Evolutionary conservation across 306 rosid genomes (phyloP).

Genomic region (Cicer cuneatum): DNA sequence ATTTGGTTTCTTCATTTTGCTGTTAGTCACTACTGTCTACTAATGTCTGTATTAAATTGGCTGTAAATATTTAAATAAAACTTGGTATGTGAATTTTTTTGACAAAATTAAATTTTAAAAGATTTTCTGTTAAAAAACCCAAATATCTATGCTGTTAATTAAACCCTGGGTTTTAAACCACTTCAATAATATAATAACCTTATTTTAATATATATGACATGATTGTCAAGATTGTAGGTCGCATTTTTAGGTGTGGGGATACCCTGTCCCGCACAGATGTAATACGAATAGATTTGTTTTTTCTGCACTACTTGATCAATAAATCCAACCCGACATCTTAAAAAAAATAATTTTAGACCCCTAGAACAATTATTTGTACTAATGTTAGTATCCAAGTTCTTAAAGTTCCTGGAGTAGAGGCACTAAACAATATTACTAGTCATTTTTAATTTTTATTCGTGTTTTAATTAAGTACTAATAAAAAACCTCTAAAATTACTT

Average conservation of each 20-base stretch:
- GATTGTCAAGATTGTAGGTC: not conserved
- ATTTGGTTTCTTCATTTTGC: not conserved
- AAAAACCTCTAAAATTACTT: too few relatives aligned
- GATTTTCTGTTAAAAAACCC: not conserved
- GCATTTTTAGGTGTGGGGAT: not conserved
- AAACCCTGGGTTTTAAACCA: not conserved
- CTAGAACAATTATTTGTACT: slow-evolving; percentile 4
- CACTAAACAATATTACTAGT: too few relatives aligned
- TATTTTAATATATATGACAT: not conserved
- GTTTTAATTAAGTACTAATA: too few relatives aligned
- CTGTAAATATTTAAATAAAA: too few relatives aligned
- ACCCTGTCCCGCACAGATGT: slow-evolving; percentile 7
- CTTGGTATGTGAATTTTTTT: not conserved
- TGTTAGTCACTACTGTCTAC: too few relatives aligned
- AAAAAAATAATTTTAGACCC: not conserved
- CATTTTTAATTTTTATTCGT: too few relatives aligned
- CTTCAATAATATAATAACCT: not conserved
- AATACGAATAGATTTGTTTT: slow-evolving; percentile 15
- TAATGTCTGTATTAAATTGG: too few relatives aligned
- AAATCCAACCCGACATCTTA: slow-evolving; percentile 5
- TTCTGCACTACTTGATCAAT: slow-evolving; percentile 16
- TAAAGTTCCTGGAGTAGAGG: too few relatives aligned
- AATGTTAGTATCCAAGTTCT: not conserved
- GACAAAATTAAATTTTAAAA: not conserved
- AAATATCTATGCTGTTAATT: not conserved